These are phyloP conservation scores for Pythium sp. DNA, from an alignment of 352 stramenopile species.

Conservation along the genomic window DNA sequence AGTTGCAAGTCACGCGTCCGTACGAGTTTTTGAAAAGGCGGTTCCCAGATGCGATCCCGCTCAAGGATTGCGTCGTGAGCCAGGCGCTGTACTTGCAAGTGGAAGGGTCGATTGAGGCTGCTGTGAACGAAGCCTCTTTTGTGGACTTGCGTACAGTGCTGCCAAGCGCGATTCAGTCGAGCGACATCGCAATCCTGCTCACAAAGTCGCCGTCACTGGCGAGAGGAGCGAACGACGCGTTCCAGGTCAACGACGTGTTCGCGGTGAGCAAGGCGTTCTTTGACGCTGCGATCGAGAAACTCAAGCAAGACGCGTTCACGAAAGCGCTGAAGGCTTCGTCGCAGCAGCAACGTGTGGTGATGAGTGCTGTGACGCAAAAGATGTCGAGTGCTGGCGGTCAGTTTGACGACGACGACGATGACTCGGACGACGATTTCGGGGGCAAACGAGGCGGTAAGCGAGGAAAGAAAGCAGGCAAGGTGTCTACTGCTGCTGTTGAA, in stretches of 20 bases:
- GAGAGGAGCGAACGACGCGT: constrained; percentile 30
- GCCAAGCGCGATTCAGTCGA: constrained; percentile 47
- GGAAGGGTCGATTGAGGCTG: constrained; percentile 68
- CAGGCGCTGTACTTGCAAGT: constrained; percentile 57
- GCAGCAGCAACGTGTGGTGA: constrained; percentile 24
- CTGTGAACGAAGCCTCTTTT: constrained; percentile 60
- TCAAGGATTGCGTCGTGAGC: constrained; percentile 68
- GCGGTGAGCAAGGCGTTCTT: constrained; percentile 64
- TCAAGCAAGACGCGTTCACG: constrained; percentile 42
- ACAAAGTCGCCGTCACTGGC: constrained; percentile 37
- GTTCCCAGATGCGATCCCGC: constrained; percentile 62
- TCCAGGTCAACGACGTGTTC: constrained; percentile 58
- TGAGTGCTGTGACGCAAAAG: constrained; percentile 1
- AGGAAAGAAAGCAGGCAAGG: constrained; percentile 31
- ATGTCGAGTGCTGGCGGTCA: constrained; percentile 12
- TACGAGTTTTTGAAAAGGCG: constrained; percentile 74
- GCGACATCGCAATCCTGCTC: constrained; percentile 50
- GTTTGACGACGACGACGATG: constrained; percentile 30
- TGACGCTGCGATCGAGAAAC: constrained; percentile 35
- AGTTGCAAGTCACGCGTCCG: constrained; percentile 61
- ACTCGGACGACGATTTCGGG: constrained; percentile 35
- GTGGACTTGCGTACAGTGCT: constrained; percentile 61
- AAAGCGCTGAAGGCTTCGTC: constrained; percentile 40
- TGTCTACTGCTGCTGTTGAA: constrained; percentile 12
- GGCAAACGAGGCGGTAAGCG: constrained; percentile 38